Evolutionary conservation across 2,329 filamentous ascomycete species (phyloP), one percentile per base, ranked within the genome.

Genomic region (Xylariaceae sp.): DNA sequence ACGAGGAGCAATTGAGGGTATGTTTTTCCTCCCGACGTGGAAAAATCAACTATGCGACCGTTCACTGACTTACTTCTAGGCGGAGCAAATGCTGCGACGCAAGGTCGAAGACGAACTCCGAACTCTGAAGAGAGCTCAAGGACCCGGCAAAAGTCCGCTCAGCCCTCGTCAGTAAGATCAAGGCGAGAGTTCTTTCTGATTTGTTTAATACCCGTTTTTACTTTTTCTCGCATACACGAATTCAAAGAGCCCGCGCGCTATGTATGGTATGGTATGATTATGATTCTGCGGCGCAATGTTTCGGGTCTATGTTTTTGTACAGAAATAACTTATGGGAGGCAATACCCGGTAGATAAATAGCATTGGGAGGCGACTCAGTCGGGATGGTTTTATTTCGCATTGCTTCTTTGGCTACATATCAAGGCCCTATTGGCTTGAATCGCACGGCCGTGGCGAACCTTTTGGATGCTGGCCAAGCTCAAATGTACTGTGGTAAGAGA

Each of bases 1-100:
- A 61, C 43, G 60, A 62, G 40, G 59, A 63, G 42, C 59, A 61
- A 41, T 38, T 63, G 44, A 61, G 47, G 39, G 60, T 63, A 57
- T 40, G 57, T 58, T 13, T 11, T 1, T 31, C 2, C 12, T 15
- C 4, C 3, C 12, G 4, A 13, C 17, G 17, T 13, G 9, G 1
- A n/a, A 22, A 18, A 13, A 19, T 15, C 30, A 41, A 33, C 55
- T 58, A 45, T 57, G 47, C 28, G 3, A 24, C 34, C 16, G 4
- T 41, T 15, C 8, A 16, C 31, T 34, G 16, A 34, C 31, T 9
- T 12, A 34, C 17, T 17, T 18, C 3, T 36, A 63, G 60, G 50
- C 50, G 46, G 60, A 62, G 44, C 59, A 61, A 53, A 56, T 52
- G 48, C 35, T 52, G 35, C 54, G 59, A 19, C 53, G 58, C 24